Conservation (phyloP, 257 asterid genomes). For the Salvia rosmarinus region DNA sequence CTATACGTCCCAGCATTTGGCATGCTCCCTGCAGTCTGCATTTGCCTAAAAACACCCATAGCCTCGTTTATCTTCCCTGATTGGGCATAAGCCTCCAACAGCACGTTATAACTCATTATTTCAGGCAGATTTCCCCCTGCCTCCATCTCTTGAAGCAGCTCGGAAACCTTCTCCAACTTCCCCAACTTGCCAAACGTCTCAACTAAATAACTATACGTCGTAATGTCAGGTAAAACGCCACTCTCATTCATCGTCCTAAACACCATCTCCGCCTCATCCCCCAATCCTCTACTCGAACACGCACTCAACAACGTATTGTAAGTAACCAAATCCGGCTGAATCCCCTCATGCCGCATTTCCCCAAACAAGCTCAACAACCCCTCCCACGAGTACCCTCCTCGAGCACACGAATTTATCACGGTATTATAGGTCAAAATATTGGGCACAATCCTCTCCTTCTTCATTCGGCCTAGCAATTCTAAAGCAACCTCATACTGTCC, state of each 20-base stretch:
- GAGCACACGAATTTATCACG: slow-evolving; percentile 79
- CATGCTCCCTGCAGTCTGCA: slow-evolving; percentile 84
- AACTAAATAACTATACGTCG: slow-evolving; percentile 74
- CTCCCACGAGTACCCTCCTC: slow-evolving; percentile 96
- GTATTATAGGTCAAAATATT: slow-evolving; percentile 91
- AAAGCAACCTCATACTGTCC: slow-evolving; percentile 77
- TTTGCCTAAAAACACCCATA: slow-evolving; percentile 87
- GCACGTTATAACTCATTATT: slow-evolving; percentile 77
- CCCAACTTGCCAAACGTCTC: slow-evolving; percentile 77
- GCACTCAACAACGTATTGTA: slow-evolving; percentile 85
- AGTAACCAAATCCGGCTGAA: slow-evolving; percentile 94
- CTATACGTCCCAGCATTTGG: slow-evolving; percentile 90
- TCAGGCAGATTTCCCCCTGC: slow-evolving; percentile 81
- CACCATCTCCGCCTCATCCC: slow-evolving; percentile 96
- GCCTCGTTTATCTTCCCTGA: slow-evolving; percentile 79
- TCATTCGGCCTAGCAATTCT: slow-evolving; percentile 73
- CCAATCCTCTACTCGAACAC: slow-evolving; percentile 72
- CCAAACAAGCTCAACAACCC: slow-evolving; percentile 92
- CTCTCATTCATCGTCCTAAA: slow-evolving; percentile 95
- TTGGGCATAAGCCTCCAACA: slow-evolving; percentile 81
- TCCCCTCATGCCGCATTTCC: slow-evolving; percentile 94
- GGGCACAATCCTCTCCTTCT: slow-evolving; percentile 71
- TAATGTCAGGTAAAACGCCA: slow-evolving; percentile 86
- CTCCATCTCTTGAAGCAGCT: slow-evolving; percentile 82
- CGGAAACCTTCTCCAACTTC: slow-evolving; percentile 77